A percentile compares a stretch with the other conserved stretches of the same genome.
Evolutionary conservation across 495 filamentous ascomycete species (phyloP).

Genomic region (Penicillium subrubescens): DNA sequence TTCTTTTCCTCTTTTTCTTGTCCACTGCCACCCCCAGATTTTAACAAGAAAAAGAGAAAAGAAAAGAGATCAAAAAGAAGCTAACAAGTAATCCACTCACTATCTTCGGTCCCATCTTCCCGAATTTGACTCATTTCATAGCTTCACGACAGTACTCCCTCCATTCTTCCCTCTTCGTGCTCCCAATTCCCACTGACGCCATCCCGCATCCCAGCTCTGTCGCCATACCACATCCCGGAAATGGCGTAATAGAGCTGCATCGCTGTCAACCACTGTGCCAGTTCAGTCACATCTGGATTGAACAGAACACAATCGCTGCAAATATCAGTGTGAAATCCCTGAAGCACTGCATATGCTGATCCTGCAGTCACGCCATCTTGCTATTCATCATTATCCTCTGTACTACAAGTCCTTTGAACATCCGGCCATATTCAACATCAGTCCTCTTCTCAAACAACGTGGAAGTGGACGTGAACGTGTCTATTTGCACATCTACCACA

Average conservation of each 20-base stretch:
- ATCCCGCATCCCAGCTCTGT: conserved; percentile 9
- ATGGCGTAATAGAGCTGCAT: conserved; percentile 23
- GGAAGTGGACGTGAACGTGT: background rate
- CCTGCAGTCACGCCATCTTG: background rate
- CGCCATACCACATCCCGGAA: conserved; percentile 13
- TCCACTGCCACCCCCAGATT: background rate
- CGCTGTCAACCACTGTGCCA: background rate
- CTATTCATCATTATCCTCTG: background rate
- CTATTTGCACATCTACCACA: no score
- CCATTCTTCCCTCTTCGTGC: conserved; percentile 4
- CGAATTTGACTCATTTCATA: background rate
- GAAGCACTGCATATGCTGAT: background rate
- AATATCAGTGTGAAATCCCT: background rate
- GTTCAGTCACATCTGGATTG: background rate
- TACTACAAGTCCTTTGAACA: background rate
- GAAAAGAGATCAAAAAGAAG: background rate
- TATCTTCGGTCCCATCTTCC: background rate
- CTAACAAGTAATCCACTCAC: background rate
- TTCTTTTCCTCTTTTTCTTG: background rate
- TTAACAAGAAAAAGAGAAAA: background rate
- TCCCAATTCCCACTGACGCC: conserved; percentile 19
- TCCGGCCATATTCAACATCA: background rate
- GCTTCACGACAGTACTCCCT: background rate
- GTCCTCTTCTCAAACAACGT: background rate
- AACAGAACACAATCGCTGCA: background rate